Percentiles rank a stretch among this genome's conserved stretches.
Conservation (phyloP, 768 basidiomycete genomes). For the Kwoniella botswanensis region DNA sequence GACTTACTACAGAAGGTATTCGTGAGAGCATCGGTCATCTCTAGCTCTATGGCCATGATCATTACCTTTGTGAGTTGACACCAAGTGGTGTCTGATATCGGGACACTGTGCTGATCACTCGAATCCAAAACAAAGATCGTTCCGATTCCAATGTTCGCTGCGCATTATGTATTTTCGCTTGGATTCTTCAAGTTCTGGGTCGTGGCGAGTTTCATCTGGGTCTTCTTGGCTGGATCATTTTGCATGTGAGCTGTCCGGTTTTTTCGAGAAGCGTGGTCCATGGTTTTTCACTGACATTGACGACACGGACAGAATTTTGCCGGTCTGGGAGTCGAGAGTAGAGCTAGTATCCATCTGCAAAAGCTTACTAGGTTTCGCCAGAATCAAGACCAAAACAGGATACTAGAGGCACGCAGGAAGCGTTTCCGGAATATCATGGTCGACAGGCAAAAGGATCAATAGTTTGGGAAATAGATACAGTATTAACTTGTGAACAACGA, state of each 20-base stretch:
- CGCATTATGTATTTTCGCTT: conserved; percentile 33
- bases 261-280: not conserved
- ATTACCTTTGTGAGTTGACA: conserved; percentile 25
- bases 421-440: not conserved
- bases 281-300: not conserved
- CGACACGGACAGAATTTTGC: conserved; percentile 28
- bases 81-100: no score
- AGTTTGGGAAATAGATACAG: no score
- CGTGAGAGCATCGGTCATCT: conserved; percentile 29
- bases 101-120: no score
- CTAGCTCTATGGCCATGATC: conserved; percentile 25
- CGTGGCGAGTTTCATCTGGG: conserved; percentile 30
- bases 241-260: conserved; percentile 31
- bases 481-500: no score
- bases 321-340: conserved; percentile 25
- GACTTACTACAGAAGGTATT: conserved; percentile 32
- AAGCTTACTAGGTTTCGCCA: conserved; percentile 3
- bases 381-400: not conserved
- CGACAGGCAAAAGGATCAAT: no score
- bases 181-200: conserved; percentile 37
- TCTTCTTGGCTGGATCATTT: conserved; percentile 29
- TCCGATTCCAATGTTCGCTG: conserved; percentile 37
- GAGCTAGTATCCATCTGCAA: conserved; percentile 20
- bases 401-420: not conserved
- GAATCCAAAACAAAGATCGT: conserved; percentile 17